Base-by-base conservation (phyloP, 257 asterid genomes). In the Scutellaria minor region DNA sequence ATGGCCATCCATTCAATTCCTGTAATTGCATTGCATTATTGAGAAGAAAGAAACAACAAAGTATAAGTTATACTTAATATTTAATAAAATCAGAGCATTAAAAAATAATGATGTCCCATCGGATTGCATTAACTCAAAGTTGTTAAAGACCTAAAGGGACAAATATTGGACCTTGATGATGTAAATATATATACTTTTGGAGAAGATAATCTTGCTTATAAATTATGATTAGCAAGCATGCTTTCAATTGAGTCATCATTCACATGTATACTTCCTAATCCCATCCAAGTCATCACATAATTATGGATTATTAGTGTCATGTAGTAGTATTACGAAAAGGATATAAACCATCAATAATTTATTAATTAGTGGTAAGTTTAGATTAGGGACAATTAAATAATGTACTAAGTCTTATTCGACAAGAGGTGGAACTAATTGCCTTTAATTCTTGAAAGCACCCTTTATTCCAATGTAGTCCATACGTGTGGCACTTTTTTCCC, bases 1-100 rank as follows among this genome's bases (percentile, higher is more conserved):
- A 20, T 18, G 97, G 90, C 98, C 98, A 94, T 57, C 97, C 96
- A 24, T 81, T 88, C 78, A 83, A 71, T 80, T 83, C 78, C 96
- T 89, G 96, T 57, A 80, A 74, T 67, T 66, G 64, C 53, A 65
- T 58, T 7, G 20, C 5, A 5, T 46, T 66, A 75, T 51, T 51
- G 42, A 42, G 42, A 57, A 64, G 27, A 35, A n/a, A 62, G 9
- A 47, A 46, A 18, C 47, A 48, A 77, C 14, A 68, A 69, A 73
- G 31, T 41, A 24, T 63, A 73, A 50, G 24, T 55, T 56, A 24
- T 4, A 14, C 44, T 53, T 31, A 67, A 47, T 47, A 48, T 18
- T 48, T 46, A 55, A 6, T 60, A 35, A 18, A 56, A 59, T 6
- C 12, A 64, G 20, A 35, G 50, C 11, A 14, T 31, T 44, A 9